Base-by-base conservation (phyloP, 306 rosid species). In the Neltuma alba region DNA sequence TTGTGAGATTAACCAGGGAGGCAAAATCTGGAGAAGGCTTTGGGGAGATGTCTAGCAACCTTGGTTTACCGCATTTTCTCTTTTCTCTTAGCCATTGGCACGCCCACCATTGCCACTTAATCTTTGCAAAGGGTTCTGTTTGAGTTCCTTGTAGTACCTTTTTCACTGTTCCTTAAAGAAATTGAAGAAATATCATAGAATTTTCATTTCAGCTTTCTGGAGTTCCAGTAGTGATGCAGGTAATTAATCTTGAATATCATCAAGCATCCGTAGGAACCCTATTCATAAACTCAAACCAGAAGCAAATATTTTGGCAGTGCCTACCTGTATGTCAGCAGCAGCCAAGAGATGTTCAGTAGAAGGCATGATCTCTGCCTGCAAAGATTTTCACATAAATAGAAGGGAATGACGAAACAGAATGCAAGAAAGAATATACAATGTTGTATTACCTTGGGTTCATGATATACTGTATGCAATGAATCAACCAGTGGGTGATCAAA, bases 331-430 rank as follows among this genome's bases (percentile, higher is more conserved):
- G 78, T 91, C 96, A 83, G 84, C 94, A 76, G 90, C 81, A 81
- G 90, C 92, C 86, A 94, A 76, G 73, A 94, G 93, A 73, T 92
- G 81, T 78, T 91, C 98, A 58, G 86, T 88, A n/a, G 99, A 95
- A 69, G 96, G 79, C 84, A 95, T 87, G 83, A 95, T 80, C 86
- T 95, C 99, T 31, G 92, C 98, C 99, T 94, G 88, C 47, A 74
- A 83, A 86, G 75, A 67, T 48, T 48, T 74, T 68, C 31, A 45
- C 34, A 55, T 78, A 68, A 81, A 72, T 14, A 55, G 70, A 74
- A 80, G 69, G 41, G 65, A 79, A 88, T 50, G 70, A 54, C 38
- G 68, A 23, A 75, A 64, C 70, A 67, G 36, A 76, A 77, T 30
- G 73, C 70, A 74, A 40, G 62, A 28, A 75, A 78, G 61, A 37